Conservation (phyloP, 2,329 filamentous ascomycete species). For the Fusarium sacchari region DNA sequence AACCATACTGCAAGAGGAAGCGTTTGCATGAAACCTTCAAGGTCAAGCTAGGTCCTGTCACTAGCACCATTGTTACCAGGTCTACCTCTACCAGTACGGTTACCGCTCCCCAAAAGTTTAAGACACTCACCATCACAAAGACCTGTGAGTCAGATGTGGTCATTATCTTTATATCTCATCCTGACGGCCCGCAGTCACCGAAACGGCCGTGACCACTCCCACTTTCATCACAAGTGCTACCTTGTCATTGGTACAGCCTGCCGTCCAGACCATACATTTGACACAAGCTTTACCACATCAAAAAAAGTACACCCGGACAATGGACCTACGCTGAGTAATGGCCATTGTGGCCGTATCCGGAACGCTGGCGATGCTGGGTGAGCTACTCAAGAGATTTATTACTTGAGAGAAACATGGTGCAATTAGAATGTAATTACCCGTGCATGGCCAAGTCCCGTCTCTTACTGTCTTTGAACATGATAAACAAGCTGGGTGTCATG, state of each 20-base stretch:
- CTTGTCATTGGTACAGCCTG: not conserved
- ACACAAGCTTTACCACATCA: not conserved
- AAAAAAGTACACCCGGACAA: not conserved
- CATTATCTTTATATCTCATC: not conserved
- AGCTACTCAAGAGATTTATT: not conserved
- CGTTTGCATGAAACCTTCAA: not conserved
- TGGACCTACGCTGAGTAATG: not conserved
- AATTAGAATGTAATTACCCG: not conserved
- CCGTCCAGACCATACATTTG: not conserved
- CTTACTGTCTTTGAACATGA: not conserved
- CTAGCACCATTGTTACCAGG: not conserved
- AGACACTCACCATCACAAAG: not conserved
- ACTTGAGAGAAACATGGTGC: too few relatives aligned
- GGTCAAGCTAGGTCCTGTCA: not conserved
- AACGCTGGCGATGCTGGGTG: not conserved
- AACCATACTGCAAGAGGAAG: not conserved
- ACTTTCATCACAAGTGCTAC: not conserved
- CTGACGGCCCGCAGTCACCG: not conserved
- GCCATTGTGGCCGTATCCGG: not conserved
- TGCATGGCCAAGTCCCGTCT: fast-evolving
- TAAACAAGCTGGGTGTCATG: too few relatives aligned
- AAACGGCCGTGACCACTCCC: not conserved
- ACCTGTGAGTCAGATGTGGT: not conserved
- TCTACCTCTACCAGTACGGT: not conserved
- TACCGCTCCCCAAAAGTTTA: not conserved